Evolutionary conservation across 768 basidiomycete genomes (phyloP), one percentile per base, ranked within the genome.

Genomic region (Stropharia rugosoannulata): DNA sequence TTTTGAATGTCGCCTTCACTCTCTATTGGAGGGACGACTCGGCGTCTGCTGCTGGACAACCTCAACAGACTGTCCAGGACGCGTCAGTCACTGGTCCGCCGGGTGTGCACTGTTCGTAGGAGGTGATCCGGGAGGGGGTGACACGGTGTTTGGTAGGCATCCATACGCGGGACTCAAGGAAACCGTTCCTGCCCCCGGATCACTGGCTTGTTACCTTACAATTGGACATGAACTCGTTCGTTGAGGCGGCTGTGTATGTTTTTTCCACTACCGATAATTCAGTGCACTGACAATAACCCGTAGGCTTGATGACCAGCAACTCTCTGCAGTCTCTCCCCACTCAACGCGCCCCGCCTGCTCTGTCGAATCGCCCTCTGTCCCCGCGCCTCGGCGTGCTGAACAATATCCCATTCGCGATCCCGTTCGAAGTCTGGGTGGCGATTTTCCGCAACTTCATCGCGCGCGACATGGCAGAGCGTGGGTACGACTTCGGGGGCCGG

Each of bases 381-480:
- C 96, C 95, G 0, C 85, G 94, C 6, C 79, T 98, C 2, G 93
- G 92, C 2, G 80, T 98, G 25, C 82, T 98, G 51, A 92, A 98
- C 75, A 95, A 98, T 70, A 90, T 98, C 54, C 96, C 95, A 0
- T 97, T 97, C 72, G 85, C 93, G 5, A 89, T 98, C 54, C 95
- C 96, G 0, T 98, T 98, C 72, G 86, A 89, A 49, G 83, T 85
- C 1, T 85, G 96, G 15, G 91, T 98, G 10, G 81, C 84, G 38
- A 93, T 98, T 45, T 96, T 98, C 73, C 81, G 93, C 19, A 77
- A 83, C 51, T 97, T 97, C 68, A 82, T 98, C n/a, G 19, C 59
- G 45, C 57, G 63, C 40, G 66, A 66, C 46, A 64, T 65, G 61
- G 40, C 54, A 32, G 39, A 49, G 39, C 57, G 59, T 8, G 54